Conservation (phyloP, 2,329 filamentous ascomycete species). For the Torrubiellomyces zombiae region DNA sequence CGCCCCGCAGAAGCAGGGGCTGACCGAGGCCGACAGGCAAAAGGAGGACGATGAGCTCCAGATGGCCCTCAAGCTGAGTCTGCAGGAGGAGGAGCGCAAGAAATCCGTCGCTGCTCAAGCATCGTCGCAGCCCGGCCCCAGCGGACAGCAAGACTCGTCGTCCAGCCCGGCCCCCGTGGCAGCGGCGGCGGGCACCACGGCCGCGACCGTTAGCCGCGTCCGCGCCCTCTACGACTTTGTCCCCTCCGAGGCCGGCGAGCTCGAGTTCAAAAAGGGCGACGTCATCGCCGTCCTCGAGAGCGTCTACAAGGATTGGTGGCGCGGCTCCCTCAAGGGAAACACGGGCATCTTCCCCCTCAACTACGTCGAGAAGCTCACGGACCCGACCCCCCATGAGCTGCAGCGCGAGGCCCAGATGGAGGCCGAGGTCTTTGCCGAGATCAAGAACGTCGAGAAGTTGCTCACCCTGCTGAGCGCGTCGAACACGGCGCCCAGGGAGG, state of each 20-base stretch:
- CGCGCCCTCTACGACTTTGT: slow-evolving; percentile 88
- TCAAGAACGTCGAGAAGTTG: slow-evolving; percentile 50
- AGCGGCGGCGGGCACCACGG: slow-evolving; percentile 70
- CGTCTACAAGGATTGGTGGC: slow-evolving; percentile 99
- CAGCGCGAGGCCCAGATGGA: slow-evolving; percentile 96
- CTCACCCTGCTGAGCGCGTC: slow-evolving; percentile 83
- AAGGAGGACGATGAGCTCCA: slow-evolving; percentile 97
- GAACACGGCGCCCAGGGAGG: slow-evolving; percentile 59
- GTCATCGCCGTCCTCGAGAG: slow-evolving; percentile 95
- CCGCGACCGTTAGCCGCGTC: slow-evolving; percentile 88
- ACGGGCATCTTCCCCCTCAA: slow-evolving; percentile 97
- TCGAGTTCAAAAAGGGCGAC: slow-evolving; percentile 93
- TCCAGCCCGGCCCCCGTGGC: slow-evolving; percentile 33
- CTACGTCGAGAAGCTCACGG: slow-evolving; percentile 93
- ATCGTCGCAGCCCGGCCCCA: slow-evolving; percentile 16
- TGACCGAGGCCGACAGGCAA: slow-evolving; percentile 76
- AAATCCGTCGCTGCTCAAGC: slow-evolving; percentile 23
- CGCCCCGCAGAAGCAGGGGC: slow-evolving; percentile 80
- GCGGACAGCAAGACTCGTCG: slow-evolving; percentile 22
- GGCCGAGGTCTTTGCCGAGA: slow-evolving; percentile 47
- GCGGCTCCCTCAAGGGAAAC: slow-evolving; percentile 81
- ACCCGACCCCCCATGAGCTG: slow-evolving; percentile 85
- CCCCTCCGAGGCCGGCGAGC: slow-evolving; percentile 81
- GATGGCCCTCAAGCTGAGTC: slow-evolving; percentile 81
- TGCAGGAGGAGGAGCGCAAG: slow-evolving; percentile 68